Conservation (phyloP, 345 rosid genomes). For the Aurinia saxatilis region DNA sequence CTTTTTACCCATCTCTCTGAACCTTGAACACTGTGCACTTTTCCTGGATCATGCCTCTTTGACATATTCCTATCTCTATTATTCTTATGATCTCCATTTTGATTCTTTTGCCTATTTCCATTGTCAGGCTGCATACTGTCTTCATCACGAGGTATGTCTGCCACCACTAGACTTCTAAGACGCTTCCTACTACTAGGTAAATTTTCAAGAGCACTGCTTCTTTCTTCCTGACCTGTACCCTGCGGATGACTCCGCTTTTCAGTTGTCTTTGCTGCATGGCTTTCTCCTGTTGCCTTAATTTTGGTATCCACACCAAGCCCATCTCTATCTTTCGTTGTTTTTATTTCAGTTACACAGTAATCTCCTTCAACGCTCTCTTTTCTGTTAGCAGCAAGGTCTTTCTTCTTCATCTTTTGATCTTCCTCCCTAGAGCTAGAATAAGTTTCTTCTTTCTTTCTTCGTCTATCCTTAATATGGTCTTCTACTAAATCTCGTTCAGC, state of each 20-base stretch:
- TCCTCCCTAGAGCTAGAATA: constrained; percentile 19
- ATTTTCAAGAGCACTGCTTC: constrained; percentile 29
- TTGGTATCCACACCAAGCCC: constrained; percentile 9
- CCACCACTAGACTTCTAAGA: constrained; percentile 39
- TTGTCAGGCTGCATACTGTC: constrained; percentile 36
- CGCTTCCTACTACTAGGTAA: constrained; percentile 36
- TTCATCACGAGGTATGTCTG: constrained; percentile 33
- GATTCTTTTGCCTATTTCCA: constrained; percentile 46
- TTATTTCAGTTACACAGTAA: not conserved
- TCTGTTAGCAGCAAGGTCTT: constrained; percentile 10
- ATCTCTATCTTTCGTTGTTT: constrained; percentile 14
- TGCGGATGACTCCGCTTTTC: constrained; percentile 30
- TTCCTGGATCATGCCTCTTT: constrained; percentile 42
- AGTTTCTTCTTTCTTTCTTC: constrained; percentile 26
- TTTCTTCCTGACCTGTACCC: constrained; percentile 30
- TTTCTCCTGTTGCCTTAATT: constrained; percentile 4
- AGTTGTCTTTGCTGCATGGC: constrained; percentile 6
- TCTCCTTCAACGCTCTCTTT: constrained; percentile 10
- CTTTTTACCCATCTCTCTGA: constrained; percentile 44
- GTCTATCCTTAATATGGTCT: constrained; percentile 23
- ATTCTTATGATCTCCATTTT: constrained; percentile 36
- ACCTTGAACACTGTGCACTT: constrained; percentile 37
- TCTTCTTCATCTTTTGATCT: constrained; percentile 18
- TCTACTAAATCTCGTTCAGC: constrained; percentile 6
- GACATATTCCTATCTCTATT: constrained; percentile 32